Percentiles rank a stretch among this genome's conserved stretches.
phyloP scores from a whole-genome alignment of 1,139 yeast species.

The Yamadazyma triangularis region DNA sequence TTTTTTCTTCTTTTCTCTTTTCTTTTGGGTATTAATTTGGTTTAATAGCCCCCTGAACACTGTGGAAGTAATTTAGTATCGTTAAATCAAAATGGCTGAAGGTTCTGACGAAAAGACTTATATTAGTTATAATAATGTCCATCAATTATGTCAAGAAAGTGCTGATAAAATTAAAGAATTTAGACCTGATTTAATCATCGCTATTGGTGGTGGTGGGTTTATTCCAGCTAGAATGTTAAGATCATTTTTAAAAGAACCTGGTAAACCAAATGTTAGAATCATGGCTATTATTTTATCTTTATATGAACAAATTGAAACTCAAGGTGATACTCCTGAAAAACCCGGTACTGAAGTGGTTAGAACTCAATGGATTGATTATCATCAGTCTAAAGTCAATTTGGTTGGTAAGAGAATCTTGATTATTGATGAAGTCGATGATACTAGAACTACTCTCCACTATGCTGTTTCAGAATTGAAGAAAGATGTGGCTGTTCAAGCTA shows the following conservation, averaged over 20 bases:
- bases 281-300: conserved; percentile 91
- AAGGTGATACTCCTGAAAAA: conserved; percentile 54
- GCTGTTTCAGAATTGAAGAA: conserved; percentile 84
- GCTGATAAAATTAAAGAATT: conserved; percentile 67
- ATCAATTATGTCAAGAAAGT: conserved; percentile 84
- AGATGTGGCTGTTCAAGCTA: conserved; percentile 63
- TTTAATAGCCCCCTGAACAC: too few species aligned
- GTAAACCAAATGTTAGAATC: conserved; percentile 83
- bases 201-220: conserved; percentile 93
- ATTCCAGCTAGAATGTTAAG: conserved; percentile 94
- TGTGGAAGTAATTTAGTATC: too few species aligned
- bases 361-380: conserved; percentile 94
- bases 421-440: conserved; percentile 94
- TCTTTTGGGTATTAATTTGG: not conserved
- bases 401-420: conserved; percentile 80
- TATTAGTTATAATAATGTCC: conserved; percentile 89
- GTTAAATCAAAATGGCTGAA: not conserved
- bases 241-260: conserved; percentile 81
- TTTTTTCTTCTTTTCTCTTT: not conserved
- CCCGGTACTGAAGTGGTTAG: conserved; percentile 85
- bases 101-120: conserved; percentile 49
- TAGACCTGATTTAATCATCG: conserved; percentile 84
- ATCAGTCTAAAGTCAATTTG: conserved; percentile 56
- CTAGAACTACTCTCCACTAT: conserved; percentile 90
- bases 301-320: conserved; percentile 74